Evolutionary conservation across 768 basidiomycete genomes (phyloP), one percentile per base, ranked within the genome.

Genomic region (Pleurotus tuoliensis): DNA sequence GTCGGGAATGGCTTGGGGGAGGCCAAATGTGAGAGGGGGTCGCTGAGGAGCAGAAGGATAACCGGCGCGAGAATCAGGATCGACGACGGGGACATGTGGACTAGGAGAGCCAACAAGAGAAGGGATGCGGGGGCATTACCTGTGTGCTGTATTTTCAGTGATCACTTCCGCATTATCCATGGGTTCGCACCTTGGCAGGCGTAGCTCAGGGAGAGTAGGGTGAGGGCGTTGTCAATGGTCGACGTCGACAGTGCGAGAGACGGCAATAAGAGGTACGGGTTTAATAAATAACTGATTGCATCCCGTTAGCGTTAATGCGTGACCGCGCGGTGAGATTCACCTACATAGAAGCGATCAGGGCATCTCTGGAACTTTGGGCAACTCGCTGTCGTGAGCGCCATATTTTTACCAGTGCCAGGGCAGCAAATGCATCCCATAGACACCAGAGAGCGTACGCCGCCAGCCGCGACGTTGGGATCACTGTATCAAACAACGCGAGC

Each of bases 211-310:
- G 87, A 64, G 1, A 88, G 62, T 1, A 96, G 74, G 25, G 84
- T 72, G 5, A 92, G 68, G 1, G 86, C 76, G 66, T 92, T 96
- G 64, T 96, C 92, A 13, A 98, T 74, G 2, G 84, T 81, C 0
- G 92, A 88, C 0, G 92, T 92, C 0, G 95, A 95, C 9, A 86
- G 74, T 0, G 93, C 90, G 5, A 96, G 74, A 27, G 84, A 86
- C 0, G 94, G 84, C 1, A 94, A 75, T 56, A 96, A 69, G 6
- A 90, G 71, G 68, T 97, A 97, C 2, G 97, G 97, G 62, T 98
- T 97, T 49, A 96, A 69, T 16, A 97, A 81, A 70, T 88, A 95
- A 46, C 94, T 97, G 62, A 2, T 34, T 57, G 13, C 9, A 44
- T 16, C 50, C 43, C 16, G 40, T 46, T 48, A 12, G 22, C 5